Evolutionary conservation across 768 basidiomycete species (phyloP).

Genomic region (Sistotremastrum suecicum): DNA sequence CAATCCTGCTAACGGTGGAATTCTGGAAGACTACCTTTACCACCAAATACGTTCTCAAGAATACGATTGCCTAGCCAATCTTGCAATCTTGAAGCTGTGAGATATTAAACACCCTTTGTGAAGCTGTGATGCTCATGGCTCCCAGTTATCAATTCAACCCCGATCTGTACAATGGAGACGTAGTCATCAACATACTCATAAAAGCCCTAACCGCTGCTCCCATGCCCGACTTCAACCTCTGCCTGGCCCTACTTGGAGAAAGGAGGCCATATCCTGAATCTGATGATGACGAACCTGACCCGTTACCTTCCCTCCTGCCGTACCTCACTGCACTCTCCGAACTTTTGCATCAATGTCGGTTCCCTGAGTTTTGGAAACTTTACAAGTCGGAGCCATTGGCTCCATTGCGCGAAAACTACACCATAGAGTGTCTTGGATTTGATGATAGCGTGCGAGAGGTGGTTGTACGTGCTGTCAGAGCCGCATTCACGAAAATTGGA

Average conservation of each 20-base stretch:
- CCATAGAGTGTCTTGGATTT: slow-evolving; percentile 70
- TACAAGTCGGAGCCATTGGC: slow-evolving; percentile 62
- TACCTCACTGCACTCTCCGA: slow-evolving; percentile 50
- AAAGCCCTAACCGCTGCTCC: slow-evolving; percentile 79
- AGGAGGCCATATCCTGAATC: slow-evolving; percentile 25
- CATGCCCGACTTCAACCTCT: slow-evolving; percentile 88
- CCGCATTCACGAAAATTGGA: slow-evolving; percentile 64
- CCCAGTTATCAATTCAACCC: slow-evolving; percentile 91
- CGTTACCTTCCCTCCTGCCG: slow-evolving; percentile 57
- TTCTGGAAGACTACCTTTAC: slow-evolving; percentile 94
- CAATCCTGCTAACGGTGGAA: slow-evolving; percentile 86
- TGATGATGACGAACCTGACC: slow-evolving; percentile 66
- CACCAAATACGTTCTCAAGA: slow-evolving; percentile 84
- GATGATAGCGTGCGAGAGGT: slow-evolving; percentile 73
- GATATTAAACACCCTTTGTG: slow-evolving; percentile 10
- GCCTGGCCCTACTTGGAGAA: slow-evolving; percentile 83
- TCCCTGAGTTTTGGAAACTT: slow-evolving; percentile 72
- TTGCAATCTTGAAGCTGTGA: slow-evolving; percentile 87
- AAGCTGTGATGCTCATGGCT: slow-evolving; percentile 2
- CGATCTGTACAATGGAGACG: slow-evolving; percentile 83
- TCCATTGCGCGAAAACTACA: slow-evolving; percentile 71
- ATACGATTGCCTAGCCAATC: slow-evolving; percentile 90
- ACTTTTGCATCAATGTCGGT: slow-evolving; percentile 71
- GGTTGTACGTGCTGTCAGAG: slow-evolving; percentile 60
- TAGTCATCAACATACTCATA: slow-evolving; percentile 88